Percentiles rank a stretch among this genome's conserved stretches.
Conservation (phyloP, 805 yeast genomes). For the Wickerhamiella domercqiae region DNA sequence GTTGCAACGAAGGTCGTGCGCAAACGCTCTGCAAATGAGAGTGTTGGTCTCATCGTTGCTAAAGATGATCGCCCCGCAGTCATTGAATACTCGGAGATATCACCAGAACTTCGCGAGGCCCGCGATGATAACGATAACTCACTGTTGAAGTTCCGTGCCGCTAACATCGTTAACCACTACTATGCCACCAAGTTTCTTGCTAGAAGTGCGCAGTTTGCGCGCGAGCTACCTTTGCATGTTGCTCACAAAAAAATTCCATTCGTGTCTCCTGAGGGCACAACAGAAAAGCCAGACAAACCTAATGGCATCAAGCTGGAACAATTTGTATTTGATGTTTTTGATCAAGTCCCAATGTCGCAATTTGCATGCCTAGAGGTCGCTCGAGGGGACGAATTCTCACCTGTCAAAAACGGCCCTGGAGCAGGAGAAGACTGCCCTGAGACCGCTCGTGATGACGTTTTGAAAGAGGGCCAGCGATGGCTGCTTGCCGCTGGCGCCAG, state of each 20-base stretch:
- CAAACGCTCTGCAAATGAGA: slow-evolving; percentile 72
- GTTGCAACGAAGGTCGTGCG: slow-evolving; percentile 91
- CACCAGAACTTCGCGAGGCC: slow-evolving; percentile 53
- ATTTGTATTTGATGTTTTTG: slow-evolving; percentile 92
- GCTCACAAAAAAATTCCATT: slow-evolving; percentile 78
- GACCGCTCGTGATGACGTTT: slow-evolving; percentile 52
- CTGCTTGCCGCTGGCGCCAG: slow-evolving; percentile 52
- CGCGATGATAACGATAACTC: slow-evolving; percentile 36
- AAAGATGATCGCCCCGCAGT: slow-evolving; percentile 59
- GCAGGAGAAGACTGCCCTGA: slow-evolving; percentile 73
- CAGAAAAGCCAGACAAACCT: slow-evolving; percentile 49
- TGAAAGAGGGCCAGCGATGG: slow-evolving; percentile 64
- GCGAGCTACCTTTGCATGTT: slow-evolving; percentile 77
- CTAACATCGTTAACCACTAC: slow-evolving; percentile 93
- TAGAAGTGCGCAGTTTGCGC: slow-evolving; percentile 40
- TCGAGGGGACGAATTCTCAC: slow-evolving; percentile 76
- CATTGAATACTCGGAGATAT: slow-evolving; percentile 87
- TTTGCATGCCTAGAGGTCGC: slow-evolving; percentile 91
- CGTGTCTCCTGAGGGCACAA: slow-evolving; percentile 27
- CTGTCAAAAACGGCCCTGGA: slow-evolving; percentile 81
- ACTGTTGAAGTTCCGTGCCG: slow-evolving; percentile 69
- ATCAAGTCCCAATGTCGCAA: slow-evolving; percentile 46
- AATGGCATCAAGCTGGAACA: slow-evolving; percentile 94
- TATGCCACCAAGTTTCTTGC: slow-evolving; percentile 66
- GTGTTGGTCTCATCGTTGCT: slow-evolving; percentile 78